Evolutionary conservation across 148 eudicot species (phyloP).

Genomic region (Rhododendron vialii): DNA sequence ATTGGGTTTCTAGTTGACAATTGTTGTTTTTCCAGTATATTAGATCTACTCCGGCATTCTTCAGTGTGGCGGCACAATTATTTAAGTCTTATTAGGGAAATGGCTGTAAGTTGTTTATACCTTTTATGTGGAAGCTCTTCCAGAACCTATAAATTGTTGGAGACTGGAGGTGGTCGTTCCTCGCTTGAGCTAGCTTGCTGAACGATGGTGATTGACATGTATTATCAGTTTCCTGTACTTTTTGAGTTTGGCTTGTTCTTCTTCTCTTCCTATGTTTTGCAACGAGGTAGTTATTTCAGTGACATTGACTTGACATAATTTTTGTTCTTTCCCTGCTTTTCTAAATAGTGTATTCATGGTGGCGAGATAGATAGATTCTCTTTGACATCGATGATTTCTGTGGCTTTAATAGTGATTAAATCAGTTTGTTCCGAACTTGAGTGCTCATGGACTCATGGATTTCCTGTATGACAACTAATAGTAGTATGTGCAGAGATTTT

Average conservation of each 20-base stretch:
- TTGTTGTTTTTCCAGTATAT: neutral
- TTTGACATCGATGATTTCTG: neutral
- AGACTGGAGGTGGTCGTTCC: neutral
- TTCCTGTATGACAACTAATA: neutral
- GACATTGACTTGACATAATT: neutral
- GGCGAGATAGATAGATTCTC: neutral
- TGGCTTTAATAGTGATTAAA: neutral
- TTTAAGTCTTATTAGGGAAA: neutral
- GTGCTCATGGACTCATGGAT: neutral
- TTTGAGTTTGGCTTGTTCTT: neutral
- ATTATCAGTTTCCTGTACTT: neutral
- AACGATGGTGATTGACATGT: neutral
- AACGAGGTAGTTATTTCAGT: neutral
- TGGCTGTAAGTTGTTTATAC: neutral
- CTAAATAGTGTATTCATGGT: neutral
- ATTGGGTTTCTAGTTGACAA: neutral
- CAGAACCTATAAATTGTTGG: neutral
- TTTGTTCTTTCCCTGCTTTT: neutral
- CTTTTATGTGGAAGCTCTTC: neutral
- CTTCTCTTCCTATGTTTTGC: neutral
- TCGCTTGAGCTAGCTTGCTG: neutral
- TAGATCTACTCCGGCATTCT: neutral
- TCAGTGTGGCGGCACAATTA: neutral
- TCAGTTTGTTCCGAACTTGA: neutral
- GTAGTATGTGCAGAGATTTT: no score